Percentiles rank a stretch among this genome's conserved stretches.
phyloP scores from a whole-genome alignment of 1,284 basidiomycete species.

The Cystobasidium slooffiae region DNA sequence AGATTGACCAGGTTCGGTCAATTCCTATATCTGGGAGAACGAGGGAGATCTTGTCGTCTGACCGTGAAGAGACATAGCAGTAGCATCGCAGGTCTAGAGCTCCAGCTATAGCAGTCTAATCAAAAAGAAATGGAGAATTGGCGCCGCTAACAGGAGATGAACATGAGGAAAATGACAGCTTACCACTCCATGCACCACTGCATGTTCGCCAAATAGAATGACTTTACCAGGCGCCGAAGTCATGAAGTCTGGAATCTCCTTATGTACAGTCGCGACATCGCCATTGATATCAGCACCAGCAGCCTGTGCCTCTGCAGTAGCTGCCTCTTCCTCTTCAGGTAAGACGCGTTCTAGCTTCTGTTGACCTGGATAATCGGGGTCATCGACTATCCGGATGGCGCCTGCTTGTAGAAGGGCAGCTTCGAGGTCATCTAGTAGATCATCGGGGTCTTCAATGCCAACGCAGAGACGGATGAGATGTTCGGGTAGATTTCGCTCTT shows the following conservation, averaged over 20 bases:
- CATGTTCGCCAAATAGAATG: constrained; percentile 98
- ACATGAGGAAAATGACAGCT: constrained; percentile 56
- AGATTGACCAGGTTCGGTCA: constrained; percentile 77
- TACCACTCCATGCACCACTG: constrained; percentile 95
- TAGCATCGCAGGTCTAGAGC: constrained; percentile 95
- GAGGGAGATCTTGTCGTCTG: constrained; percentile 75
- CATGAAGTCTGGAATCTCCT: constrained; percentile 62
- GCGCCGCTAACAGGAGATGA: constrained; percentile 19
- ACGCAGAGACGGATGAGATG: constrained; percentile 97
- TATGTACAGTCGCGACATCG: background rate
- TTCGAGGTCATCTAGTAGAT: constrained; percentile 94
- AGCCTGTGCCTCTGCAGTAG: background rate
- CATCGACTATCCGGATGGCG: constrained; percentile 66
- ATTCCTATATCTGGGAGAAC: constrained; percentile 82
- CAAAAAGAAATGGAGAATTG: background rate
- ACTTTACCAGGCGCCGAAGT: constrained; percentile 97
- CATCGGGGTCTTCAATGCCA: constrained; percentile 93
- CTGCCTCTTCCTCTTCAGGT: constrained; percentile 14
- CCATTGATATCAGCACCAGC: background rate
- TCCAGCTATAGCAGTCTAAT: constrained; percentile 90
- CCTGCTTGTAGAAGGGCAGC: constrained; percentile 88
- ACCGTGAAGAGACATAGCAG: constrained; percentile 74
- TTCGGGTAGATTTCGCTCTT: constrained; percentile 91
- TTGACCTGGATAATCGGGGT: constrained; percentile 49
- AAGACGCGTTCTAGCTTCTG: constrained; percentile 49